Evolutionary conservation across 2,329 filamentous ascomycete species (phyloP), one percentile per base, ranked within the genome.

Genomic region (Penicillium concentricum): DNA sequence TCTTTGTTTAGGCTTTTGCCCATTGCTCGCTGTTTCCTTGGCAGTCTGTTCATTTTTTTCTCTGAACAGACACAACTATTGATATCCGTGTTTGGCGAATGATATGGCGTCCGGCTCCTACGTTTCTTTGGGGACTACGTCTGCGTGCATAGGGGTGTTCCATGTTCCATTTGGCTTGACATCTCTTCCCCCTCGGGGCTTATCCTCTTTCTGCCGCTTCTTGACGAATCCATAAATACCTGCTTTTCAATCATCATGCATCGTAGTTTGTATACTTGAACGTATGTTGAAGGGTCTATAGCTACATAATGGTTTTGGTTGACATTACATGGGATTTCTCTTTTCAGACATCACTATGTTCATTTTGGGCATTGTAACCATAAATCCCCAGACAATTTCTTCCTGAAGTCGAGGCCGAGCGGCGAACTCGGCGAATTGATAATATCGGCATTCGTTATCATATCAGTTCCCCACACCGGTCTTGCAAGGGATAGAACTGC

Each of bases 21-120:
- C 57, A 54, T 18, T 50, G 38, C 41, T 59, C 43, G 49, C 38
- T 57, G 30, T 57, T 52, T 52, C 45, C 51, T 60, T 56, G 43
- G 44, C 46, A 39, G 53, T 52, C 51, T 60, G 48, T 60, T 59
- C 44, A 16, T 56, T 42, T 56, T 7, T 12, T 9, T 30, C n/a
- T 16, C 13, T 35, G 45, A 46, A 57, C 54, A 52, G 56, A 52
- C 62, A 57, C 24, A 61, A 56, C 59, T 61, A 61, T 69, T 72
- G 69, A 73, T 73, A 73, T 72, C 70, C 71, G 67, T 67, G 62
- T 70, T 58, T 62, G 69, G 69, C 68, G 67, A 71, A 61, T 67
- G 67, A 62, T 61, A 63, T 63, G 70, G 70, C 69, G 70, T 70
- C 62, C 56, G 67, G 66, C 44, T 68, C 64, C 58, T 61, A 67